A percentile compares a stretch with the other conserved stretches of the same genome.
phyloP scores from a whole-genome alignment of 2,329 filamentous ascomycete genomes.

The Fusarium secorum region DNA sequence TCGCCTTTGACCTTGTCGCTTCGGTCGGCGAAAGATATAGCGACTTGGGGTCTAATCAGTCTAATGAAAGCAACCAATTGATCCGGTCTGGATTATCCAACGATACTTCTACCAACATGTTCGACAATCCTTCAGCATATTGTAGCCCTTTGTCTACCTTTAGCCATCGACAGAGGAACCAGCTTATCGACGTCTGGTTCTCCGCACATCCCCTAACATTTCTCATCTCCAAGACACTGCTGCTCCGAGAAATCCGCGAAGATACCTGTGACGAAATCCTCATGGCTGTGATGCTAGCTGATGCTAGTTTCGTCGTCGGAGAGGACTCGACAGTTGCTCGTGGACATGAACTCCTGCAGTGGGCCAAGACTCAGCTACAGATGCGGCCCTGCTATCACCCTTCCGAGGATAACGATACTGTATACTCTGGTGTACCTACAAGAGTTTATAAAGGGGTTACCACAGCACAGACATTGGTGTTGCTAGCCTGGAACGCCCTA shows the following conservation, averaged over 20 bases:
- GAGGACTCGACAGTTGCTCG: conserved; percentile 40
- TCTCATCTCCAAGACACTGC: conserved; percentile 52
- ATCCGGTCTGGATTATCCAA: conserved; percentile 41
- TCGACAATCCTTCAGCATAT: conserved; percentile 36
- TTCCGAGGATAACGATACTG: conserved; percentile 29
- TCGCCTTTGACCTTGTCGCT: conserved; percentile 45
- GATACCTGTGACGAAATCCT: conserved; percentile 51
- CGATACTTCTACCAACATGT: conserved; percentile 45
- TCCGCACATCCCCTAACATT: conserved; percentile 51
- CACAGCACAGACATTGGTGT: conserved; percentile 46
- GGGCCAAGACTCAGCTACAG: conserved; percentile 47
- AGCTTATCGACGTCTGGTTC: conserved; percentile 54
- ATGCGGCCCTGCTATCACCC: conserved; percentile 37
- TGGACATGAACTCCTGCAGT: conserved; percentile 46
- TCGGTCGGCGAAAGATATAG: conserved; percentile 44
- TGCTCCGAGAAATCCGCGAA: conserved; percentile 49
- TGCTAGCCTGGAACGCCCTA: conserved; percentile 50
- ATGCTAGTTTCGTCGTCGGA: conserved; percentile 48
- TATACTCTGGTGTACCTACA: conserved; percentile 43
- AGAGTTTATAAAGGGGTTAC: conserved; percentile 46
- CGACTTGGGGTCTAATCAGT: conserved; percentile 42
- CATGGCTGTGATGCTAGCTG: conserved; percentile 50
- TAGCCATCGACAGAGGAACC: conserved; percentile 45
- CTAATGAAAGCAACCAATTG: conserved; percentile 41
- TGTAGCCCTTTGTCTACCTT: conserved; percentile 44